Evolutionary conservation across 805 yeast genomes (phyloP).

Genomic region (Scheffersomyces amazonensis): DNA sequence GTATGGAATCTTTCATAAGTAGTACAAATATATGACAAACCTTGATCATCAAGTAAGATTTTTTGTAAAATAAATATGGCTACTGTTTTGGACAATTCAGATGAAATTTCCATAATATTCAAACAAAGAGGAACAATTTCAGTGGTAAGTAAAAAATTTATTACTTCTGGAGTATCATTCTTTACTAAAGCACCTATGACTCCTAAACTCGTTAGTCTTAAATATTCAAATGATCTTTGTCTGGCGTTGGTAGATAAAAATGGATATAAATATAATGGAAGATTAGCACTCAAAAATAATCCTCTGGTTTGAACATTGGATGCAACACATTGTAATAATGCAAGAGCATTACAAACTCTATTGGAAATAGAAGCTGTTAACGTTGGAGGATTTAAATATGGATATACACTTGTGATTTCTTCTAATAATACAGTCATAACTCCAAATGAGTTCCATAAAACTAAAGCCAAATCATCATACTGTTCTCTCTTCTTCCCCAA

Average conservation of each 20-base stretch:
- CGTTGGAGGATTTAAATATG: slow-evolving; percentile 82
- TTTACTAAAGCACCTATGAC: slow-evolving; percentile 96
- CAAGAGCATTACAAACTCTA: slow-evolving; percentile 93
- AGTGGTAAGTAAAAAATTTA: slow-evolving; percentile 86
- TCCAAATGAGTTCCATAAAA: slow-evolving; percentile 94
- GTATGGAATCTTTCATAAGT: slow-evolving; percentile 94
- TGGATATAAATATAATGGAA: slow-evolving; percentile 90
- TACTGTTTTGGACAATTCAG: slow-evolving; percentile 91
- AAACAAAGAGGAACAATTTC: slow-evolving; percentile 94
- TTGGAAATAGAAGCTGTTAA: slow-evolving; percentile 84
- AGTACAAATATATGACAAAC: slow-evolving; percentile 88
- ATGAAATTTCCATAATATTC: slow-evolving; percentile 91
- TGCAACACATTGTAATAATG: slow-evolving; percentile 93
- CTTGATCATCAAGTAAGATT: slow-evolving; percentile 87
- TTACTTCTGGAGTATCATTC: slow-evolving; percentile 93
- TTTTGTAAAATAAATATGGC: slow-evolving; percentile 96
- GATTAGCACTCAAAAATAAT: slow-evolving; percentile 81
- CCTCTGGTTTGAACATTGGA: slow-evolving; percentile 89
- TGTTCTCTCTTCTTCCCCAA: slow-evolving; percentile 93
- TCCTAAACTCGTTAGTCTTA: slow-evolving; percentile 89
- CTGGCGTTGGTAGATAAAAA: slow-evolving; percentile 89
- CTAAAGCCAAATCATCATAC: slow-evolving; percentile 89
- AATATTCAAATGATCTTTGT: slow-evolving; percentile 89
- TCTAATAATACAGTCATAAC: slow-evolving; percentile 90
- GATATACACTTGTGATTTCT: slow-evolving; percentile 88